Base-by-base conservation (phyloP, 352 stramenopile genomes). In the Phytophthora agathidicida region DNA sequence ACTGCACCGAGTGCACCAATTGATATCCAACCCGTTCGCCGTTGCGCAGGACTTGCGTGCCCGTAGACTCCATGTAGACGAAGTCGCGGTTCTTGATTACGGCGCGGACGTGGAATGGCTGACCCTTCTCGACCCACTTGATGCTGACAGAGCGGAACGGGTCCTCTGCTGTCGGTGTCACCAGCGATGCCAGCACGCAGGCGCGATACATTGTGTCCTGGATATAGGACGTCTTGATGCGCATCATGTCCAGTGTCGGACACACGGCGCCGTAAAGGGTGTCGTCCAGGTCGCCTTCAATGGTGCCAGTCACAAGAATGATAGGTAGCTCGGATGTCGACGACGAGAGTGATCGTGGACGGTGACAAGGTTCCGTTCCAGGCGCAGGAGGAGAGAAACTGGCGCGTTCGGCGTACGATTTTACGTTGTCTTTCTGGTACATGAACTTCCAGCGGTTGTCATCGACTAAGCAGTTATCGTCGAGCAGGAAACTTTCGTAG, bases 51-150 rank as follows among this genome's bases (percentile, higher is more conserved):
- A 50, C 38, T 3, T 52, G 55, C 36, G 80, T 43, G 13, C 77
- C 77, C 13, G 66, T 81, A 22, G 75, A 63, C 38, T 88, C 73
- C 52, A 88, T 63, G 41, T 75, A 77, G 20, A 85, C 75, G 35
- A 77, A 76, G 54, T 86, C 77, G 26, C 77, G 65, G 48, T 82
- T 78, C 49, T 68, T 71, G 44, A 74, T 45, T 3, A 70, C 45
- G 1, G 66, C 37, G 6, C 61, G 65, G n/a, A 77, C 36, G 14
- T 75, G 35, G 7, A 71, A 35, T 20, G 61, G 41, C 26, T 73
- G 43, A 44, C 57, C 46, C 10, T 71, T 73, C 30, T 68, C 61
- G 60, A 72, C 24, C 68, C 65, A 79, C 24, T 78, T 78, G 30
- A 83, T 56, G 8, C 48, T 71, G 24, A 78, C 22, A 9, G 59